Evolutionary conservation across 768 basidiomycete genomes (phyloP), one percentile per base, ranked within the genome.

Genomic region (Boletus rubropictus): DNA sequence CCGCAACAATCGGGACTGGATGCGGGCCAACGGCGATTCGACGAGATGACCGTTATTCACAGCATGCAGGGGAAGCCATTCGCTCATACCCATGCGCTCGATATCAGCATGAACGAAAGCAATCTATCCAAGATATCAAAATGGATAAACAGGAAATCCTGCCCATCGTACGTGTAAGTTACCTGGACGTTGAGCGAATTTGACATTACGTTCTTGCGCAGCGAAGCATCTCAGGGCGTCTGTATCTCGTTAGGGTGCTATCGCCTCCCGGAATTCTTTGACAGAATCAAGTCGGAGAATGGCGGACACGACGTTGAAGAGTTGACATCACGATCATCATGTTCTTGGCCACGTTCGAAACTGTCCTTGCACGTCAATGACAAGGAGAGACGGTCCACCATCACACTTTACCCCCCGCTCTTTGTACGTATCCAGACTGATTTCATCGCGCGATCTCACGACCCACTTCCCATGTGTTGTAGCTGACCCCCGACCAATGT

Each of bases 241-340:
- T 79, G 77, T 43, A 50, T 78, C 21, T 74, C 75, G 3, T 55
- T 80, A 24, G 72, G 63, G 5, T 77, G 74, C 41, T 80, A 74
- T 62, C 62, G 57, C 27, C 63, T 63, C 34, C 49, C 54, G 7
- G 63, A 61, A 11, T 15, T 64, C n/a, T 52, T 45, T 37, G 22
- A 50, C 58, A 47, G 39, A 41, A 31, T 51, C 48, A 51, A 50
- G 39, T 42, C 39, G n/a, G 45, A 51, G 35, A 36, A 27, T 40
- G 52, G 46, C 43, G 33, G 37, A 56, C 42, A 39, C 41, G 39
- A 57, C 46, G 49, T 62, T 4, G 43, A 46, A 46, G 38, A 52
- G 22, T 41, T 65, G 42, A 52, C 69, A 6, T 54, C 60, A 8
- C 51, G 54, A 7, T 45, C 67, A 3, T 51, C 60, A 5, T 72